Evolutionary conservation across 108 stramenopile species (phyloP), one percentile per base, ranked within the genome.

Genomic region (Aureococcus anophagefferens): DNA sequence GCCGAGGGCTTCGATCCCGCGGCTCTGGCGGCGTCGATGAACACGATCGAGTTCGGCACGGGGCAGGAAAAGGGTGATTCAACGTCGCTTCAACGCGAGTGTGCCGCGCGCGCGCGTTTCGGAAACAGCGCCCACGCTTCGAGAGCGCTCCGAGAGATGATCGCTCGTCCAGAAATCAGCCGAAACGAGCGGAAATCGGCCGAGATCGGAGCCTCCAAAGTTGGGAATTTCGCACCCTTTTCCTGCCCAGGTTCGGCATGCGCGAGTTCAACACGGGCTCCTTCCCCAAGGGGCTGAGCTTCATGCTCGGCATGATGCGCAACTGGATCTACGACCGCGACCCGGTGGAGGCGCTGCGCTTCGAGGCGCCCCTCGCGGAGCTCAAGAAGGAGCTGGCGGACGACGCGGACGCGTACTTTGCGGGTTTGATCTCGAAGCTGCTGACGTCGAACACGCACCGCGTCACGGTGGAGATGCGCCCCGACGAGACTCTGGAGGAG

Each of bases 191-290:
- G n/a, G n/a, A n/a, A n/a, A n/a, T n/a, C n/a, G n/a, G n/a, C n/a
- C n/a, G n/a, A n/a, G n/a, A n/a, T n/a, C n/a, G n/a, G n/a, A n/a
- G n/a, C n/a, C n/a, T n/a, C n/a, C n/a, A n/a, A n/a, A n/a, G n/a
- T n/a, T n/a, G n/a, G n/a, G n/a, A n/a, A n/a, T n/a, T n/a, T n/a
- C n/a, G n/a, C n/a, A n/a, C n/a, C n/a, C n/a, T n/a, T n/a, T n/a
- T n/a, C n/a, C n/a, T n/a, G n/a, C n/a, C n/a, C n/a, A n/a, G n/a
- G n/a, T n/a, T n/a, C n/a, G n/a, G 86, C 67, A 76, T 98, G 73
- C 85, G 97, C 62, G 97, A 98, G 76, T 98, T 96, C 87, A 98
- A 98, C 80, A 96, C 95, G 32, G 97, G 97, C 72, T 89, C 90
- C 14, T 98, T 93, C 78, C 97, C 97, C 69, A 91, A 91, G 82